phyloP scores from a whole-genome alignment of 495 filamentous ascomycete genomes.

The Rhypophila decipiens region DNA sequence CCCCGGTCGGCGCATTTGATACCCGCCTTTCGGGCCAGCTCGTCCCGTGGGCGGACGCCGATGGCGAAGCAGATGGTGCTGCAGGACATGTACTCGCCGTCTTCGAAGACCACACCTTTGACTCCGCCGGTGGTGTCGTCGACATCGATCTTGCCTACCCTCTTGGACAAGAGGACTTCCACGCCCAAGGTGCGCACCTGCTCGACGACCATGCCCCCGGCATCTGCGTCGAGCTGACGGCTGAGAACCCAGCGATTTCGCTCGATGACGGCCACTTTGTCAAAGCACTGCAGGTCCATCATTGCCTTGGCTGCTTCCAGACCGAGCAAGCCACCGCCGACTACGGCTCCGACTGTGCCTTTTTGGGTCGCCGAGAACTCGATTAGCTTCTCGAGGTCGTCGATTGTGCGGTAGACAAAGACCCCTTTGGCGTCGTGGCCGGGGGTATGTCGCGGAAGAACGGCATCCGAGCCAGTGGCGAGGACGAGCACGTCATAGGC shows the following conservation, averaged over 20 bases:
- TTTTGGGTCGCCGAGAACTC: slow-evolving; percentile 58
- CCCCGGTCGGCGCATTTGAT: slow-evolving; percentile 71
- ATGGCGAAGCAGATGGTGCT: slow-evolving; percentile 90
- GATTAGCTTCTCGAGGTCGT: slow-evolving; percentile 78
- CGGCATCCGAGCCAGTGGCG: slow-evolving; percentile 86
- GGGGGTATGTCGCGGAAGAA: slow-evolving; percentile 73
- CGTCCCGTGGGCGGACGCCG: slow-evolving; percentile 79
- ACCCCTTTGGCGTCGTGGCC: slow-evolving; percentile 81
- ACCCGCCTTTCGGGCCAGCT: slow-evolving; percentile 62
- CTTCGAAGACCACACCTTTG: slow-evolving; percentile 73
- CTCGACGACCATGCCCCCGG: slow-evolving; percentile 76
- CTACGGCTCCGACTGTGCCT: slow-evolving; percentile 68
- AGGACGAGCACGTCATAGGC: slow-evolving; percentile 84
- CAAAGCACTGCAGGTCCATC: slow-evolving; percentile 79
- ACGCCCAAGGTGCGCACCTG: slow-evolving; percentile 76
- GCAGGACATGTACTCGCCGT: slow-evolving; percentile 76
- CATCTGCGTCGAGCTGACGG: slow-evolving; percentile 80
- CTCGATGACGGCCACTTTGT: slow-evolving; percentile 77
- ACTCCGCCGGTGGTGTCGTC: slow-evolving; percentile 60
- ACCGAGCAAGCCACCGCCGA: slow-evolving; percentile 86
- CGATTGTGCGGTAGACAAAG: slow-evolving; percentile 92
- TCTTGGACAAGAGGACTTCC: slow-evolving; percentile 74
- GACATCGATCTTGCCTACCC: slow-evolving; percentile 67
- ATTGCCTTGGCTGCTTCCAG: slow-evolving; percentile 94
- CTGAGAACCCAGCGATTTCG: slow-evolving; percentile 85